phyloP scores from a whole-genome alignment of 2,329 filamentous ascomycete species.

The Fusarium sacchari region DNA sequence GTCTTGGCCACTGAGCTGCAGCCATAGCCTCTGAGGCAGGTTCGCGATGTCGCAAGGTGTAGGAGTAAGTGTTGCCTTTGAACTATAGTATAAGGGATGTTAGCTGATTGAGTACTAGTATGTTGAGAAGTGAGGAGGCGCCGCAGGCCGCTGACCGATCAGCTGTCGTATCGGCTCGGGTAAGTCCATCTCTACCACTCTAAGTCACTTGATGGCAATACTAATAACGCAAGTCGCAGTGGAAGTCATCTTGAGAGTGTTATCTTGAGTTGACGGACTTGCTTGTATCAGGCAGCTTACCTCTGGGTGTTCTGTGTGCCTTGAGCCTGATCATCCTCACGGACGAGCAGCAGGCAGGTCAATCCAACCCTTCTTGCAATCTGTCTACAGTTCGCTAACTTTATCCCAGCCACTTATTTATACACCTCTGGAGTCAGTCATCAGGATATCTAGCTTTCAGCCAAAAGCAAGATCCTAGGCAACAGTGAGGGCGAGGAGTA shows the following conservation, averaged over 20 bases:
- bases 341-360: background rate
- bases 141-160: background rate
- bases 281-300: background rate
- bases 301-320: background rate
- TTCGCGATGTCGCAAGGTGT: no score
- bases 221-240: background rate
- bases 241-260: background rate
- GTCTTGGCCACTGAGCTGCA: accelerated
- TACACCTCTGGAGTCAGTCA: background rate
- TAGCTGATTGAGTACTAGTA: no score
- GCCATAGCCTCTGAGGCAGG: no score
- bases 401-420: background rate
- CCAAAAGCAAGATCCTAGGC: background rate
- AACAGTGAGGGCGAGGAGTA: background rate
- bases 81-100: no score
- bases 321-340: background rate
- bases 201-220: accelerated
- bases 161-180: background rate
- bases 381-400: background rate
- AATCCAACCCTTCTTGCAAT: background rate
- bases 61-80: no score
- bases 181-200: background rate
- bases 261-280: background rate
- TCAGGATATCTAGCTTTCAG: background rate
- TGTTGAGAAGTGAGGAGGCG: no score